Conservation (phyloP, 306 rosid species). For the Bauhinia variegata region DNA sequence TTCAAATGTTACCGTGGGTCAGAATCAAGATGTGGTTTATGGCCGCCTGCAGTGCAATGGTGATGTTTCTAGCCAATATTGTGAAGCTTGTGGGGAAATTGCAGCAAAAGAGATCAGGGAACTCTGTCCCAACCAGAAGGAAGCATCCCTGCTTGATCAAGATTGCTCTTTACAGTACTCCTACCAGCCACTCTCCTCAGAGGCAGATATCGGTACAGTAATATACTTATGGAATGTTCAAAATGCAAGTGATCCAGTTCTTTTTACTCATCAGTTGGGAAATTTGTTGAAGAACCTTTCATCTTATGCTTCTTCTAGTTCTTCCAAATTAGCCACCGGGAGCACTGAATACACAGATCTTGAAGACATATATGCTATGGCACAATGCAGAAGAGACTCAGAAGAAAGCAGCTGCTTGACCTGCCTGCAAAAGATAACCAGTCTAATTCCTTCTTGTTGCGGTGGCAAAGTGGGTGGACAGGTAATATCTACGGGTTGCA, state of each 20-base stretch:
- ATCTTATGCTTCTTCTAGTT: constrained; percentile 27
- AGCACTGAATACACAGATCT: background rate
- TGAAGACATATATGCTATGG: constrained; percentile 23
- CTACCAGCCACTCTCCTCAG: constrained; percentile 21
- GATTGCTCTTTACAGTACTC: constrained; percentile 36
- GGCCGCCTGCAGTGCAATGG: constrained; percentile 41
- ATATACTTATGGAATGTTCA: background rate
- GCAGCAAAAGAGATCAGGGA: constrained; percentile 27
- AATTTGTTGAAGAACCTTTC: constrained; percentile 28
- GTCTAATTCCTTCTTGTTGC: background rate
- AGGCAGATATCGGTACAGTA: background rate
- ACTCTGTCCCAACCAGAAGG: constrained; percentile 35
- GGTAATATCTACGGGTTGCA: constrained; percentile 31
- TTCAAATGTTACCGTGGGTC: constrained; percentile 21
- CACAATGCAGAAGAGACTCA: constrained; percentile 35
- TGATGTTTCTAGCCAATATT: constrained; percentile 12
- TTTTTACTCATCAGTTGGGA: background rate
- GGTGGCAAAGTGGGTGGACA: constrained; percentile 18
- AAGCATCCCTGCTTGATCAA: constrained; percentile 24
- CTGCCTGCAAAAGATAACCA: constrained; percentile 32
- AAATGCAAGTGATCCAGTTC: constrained; percentile 25
- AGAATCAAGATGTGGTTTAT: constrained; percentile 25
- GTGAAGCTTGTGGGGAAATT: constrained; percentile 34
- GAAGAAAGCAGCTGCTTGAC: constrained; percentile 31
- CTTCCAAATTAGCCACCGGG: constrained; percentile 30